These are phyloP conservation scores for Mallotus nudiflorus DNA, from an alignment of 345 rosid species.

Conservation along the genomic window DNA sequence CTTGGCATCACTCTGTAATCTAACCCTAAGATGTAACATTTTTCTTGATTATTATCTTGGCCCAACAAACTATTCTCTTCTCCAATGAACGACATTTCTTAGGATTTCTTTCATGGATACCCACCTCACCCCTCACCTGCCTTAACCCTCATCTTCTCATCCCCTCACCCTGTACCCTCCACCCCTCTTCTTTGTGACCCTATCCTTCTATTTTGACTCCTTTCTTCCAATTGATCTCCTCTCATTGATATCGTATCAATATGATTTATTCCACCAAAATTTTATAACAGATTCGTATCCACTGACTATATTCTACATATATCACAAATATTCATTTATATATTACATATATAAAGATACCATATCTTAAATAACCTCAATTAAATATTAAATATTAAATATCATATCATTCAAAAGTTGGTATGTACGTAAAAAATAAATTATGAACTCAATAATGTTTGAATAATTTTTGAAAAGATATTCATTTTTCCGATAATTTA, in stretches of 20 bases:
- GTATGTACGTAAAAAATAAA: too few relatives aligned
- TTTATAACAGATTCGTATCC: too few relatives aligned
- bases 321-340: too few relatives aligned
- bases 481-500: not conserved
- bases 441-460: too few relatives aligned
- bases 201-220: not conserved
- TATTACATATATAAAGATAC: too few relatives aligned
- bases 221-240: too few relatives aligned
- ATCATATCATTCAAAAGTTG: too few relatives aligned
- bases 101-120: constrained; percentile 30
- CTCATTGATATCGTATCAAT: too few relatives aligned
- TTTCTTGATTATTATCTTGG: not conserved
- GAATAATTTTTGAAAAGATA: not conserved
- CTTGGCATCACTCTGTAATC: constrained; percentile 28
- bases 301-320: too few relatives aligned
- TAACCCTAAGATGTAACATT: not conserved
- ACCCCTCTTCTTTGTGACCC: not conserved
- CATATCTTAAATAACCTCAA: too few relatives aligned
- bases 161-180: not conserved
- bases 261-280: too few relatives aligned
- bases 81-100: constrained; percentile 16
- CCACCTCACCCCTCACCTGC: constrained; percentile 1
- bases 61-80: constrained; percentile 4
- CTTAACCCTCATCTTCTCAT: not conserved
- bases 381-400: too few relatives aligned